These are phyloP conservation scores for Colletotrichum tofieldiae DNA, from an alignment of 2,329 filamentous ascomycete species.

Conservation along the genomic window DNA sequence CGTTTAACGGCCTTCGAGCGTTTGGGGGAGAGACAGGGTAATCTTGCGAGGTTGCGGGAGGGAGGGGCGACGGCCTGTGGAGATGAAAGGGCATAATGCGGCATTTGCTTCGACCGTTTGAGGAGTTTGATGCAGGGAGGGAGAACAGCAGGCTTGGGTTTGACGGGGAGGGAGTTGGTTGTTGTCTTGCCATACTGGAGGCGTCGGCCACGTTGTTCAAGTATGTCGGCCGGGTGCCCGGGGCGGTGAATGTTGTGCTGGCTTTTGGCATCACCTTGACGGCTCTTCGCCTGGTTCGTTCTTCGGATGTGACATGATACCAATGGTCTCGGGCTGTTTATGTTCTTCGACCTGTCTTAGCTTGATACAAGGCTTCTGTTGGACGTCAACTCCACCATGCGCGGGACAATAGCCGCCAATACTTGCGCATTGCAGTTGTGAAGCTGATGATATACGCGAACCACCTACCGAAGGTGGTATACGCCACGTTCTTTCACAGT, in stretches of 20 bases:
- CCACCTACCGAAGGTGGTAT: not conserved
- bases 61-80: not conserved
- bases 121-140: not conserved
- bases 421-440: not conserved
- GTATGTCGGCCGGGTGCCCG: not conserved
- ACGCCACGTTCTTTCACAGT: too few species aligned
- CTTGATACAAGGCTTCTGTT: not conserved
- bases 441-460: not conserved
- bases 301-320: not conserved
- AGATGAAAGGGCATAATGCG: not conserved
- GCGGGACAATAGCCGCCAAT: too few species aligned
- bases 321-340: not conserved
- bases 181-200: not conserved
- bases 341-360: not conserved
- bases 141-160: not conserved
- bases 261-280: not conserved
- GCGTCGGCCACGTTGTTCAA: not conserved
- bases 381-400: not conserved
- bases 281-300: not conserved
- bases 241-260: not conserved
- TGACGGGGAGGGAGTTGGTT: not conserved
- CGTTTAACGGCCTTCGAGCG: conserved; percentile 6
- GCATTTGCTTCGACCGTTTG: not conserved
- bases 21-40: not conserved
- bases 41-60: not conserved